Percentiles rank a stretch among this genome's conserved stretches.
Evolutionary conservation across 2,329 filamentous ascomycete species (phyloP).

Genomic region (Cytospora paraplurivora): DNA sequence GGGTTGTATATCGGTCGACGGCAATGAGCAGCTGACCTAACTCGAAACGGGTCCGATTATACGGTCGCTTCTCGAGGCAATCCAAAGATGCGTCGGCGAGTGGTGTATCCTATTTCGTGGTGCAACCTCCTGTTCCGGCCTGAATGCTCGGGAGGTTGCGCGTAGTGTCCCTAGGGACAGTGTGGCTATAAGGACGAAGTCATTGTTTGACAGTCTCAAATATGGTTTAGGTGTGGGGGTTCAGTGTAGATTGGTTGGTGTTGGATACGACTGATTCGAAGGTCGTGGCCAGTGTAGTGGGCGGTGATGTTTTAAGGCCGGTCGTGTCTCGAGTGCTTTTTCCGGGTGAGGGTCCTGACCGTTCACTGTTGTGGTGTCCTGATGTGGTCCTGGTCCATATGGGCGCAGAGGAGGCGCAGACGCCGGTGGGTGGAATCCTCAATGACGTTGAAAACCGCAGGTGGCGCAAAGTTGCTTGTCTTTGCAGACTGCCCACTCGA

Average conservation of each 20-base stretch:
- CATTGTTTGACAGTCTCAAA: slow-evolving; percentile 33
- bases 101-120: slow-evolving; percentile 4
- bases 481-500: not conserved
- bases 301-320: slow-evolving; percentile 12
- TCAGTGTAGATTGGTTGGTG: slow-evolving; percentile 21
- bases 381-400: not conserved
- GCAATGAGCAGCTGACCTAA: slow-evolving; percentile 8
- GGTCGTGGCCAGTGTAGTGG: slow-evolving; percentile 21
- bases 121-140: slow-evolving; percentile 25
- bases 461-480: not conserved
- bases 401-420: slow-evolving; percentile 2
- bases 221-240: slow-evolving; percentile 15
- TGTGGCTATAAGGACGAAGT: slow-evolving; percentile 37
- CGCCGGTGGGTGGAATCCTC: not conserved
- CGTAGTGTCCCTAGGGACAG: slow-evolving; percentile 50
- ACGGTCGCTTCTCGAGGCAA: slow-evolving; percentile 17
- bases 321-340: slow-evolving; percentile 22
- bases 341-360: slow-evolving; percentile 12
- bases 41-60: slow-evolving; percentile 20
- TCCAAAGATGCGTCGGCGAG: slow-evolving; percentile 16
- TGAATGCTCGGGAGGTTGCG: slow-evolving; percentile 29
- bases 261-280: slow-evolving; percentile 18
- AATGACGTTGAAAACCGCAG: not conserved
- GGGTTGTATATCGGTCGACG: slow-evolving; percentile 18
- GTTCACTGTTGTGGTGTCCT: not conserved